Evolutionary conservation across 768 basidiomycete species (phyloP).

Genomic region (Amanita fuliginea): DNA sequence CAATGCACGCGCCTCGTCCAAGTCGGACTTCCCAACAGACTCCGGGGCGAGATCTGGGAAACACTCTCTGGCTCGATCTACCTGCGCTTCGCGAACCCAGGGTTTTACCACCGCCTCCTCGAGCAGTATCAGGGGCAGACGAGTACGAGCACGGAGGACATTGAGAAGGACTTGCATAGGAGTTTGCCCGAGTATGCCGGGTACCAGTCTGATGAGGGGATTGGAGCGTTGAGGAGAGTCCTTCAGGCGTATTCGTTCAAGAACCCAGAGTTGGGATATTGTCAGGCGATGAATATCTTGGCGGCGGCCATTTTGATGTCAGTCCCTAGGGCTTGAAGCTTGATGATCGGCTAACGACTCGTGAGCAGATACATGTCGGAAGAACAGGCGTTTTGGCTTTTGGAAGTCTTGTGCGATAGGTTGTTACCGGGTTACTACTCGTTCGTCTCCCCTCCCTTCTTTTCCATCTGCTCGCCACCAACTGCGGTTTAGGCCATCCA

Average conservation of each 20-base stretch:
- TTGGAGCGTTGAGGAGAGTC: constrained; percentile 75
- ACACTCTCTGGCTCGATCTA: constrained; percentile 89
- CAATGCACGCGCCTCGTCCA: constrained; percentile 96
- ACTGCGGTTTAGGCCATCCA: constrained; percentile 82
- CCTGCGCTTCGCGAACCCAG: constrained; percentile 80
- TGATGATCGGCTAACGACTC: background rate
- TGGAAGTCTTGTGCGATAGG: constrained; percentile 90
- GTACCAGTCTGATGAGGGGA: constrained; percentile 86
- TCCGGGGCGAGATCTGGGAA: constrained; percentile 98
- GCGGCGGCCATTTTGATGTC: constrained; percentile 92
- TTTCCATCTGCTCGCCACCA: no score
- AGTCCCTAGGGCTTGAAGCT: no score
- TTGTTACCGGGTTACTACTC: constrained; percentile 96
- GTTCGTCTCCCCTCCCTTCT: constrained; percentile 27
- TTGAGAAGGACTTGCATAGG: constrained; percentile 95
- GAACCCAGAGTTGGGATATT: constrained; percentile 92
- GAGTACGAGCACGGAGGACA: constrained; percentile 91
- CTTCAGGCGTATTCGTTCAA: constrained; percentile 92
- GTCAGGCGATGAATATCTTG: constrained; percentile 99
- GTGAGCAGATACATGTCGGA: constrained; percentile 88
- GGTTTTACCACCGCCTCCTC: constrained; percentile 67
- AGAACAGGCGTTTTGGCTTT: constrained; percentile 95
- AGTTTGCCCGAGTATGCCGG: constrained; percentile 96
- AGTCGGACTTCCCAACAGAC: constrained; percentile 88
- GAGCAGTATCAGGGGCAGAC: constrained; percentile 68